phyloP scores from a whole-genome alignment of 768 basidiomycete genomes.

The Lactarius sp. region DNA sequence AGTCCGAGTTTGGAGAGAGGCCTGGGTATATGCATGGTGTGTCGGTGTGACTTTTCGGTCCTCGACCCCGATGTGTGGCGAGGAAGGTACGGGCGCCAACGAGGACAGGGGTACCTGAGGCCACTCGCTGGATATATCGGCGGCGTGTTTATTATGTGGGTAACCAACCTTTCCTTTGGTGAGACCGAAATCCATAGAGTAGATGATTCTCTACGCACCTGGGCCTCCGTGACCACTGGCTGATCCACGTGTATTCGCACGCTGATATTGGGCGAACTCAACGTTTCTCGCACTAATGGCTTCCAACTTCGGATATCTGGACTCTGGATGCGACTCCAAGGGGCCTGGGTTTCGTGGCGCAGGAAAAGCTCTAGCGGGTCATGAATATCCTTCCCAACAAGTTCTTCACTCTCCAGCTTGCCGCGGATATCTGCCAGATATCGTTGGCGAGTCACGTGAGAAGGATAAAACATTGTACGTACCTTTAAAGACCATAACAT shows the following conservation, averaged over 20 bases:
- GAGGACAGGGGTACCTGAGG: too few species aligned
- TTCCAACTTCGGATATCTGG: not conserved
- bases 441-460: not conserved
- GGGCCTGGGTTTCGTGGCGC: not conserved
- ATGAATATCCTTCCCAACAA: not conserved
- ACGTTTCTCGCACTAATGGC: not conserved
- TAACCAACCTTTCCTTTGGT: not conserved
- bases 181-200: not conserved
- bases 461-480: not conserved
- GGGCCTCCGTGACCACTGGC: too few species aligned
- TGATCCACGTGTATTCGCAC: not conserved
- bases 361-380: not conserved
- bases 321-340: not conserved
- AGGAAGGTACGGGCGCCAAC: too few species aligned
- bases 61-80: too few species aligned
- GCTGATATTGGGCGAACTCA: not conserved
- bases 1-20: too few species aligned
- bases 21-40: not conserved
- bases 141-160: too few species aligned
- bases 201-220: not conserved
- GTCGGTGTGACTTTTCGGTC: too few species aligned
- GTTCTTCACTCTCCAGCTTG: not conserved
- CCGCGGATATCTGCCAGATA: not conserved
- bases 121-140: too few species aligned
- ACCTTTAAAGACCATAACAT: conserved; percentile 2